Evolutionary conservation across 78 protist genomes (phyloP).

Genomic region (Tieghemostelium lacteum): DNA sequence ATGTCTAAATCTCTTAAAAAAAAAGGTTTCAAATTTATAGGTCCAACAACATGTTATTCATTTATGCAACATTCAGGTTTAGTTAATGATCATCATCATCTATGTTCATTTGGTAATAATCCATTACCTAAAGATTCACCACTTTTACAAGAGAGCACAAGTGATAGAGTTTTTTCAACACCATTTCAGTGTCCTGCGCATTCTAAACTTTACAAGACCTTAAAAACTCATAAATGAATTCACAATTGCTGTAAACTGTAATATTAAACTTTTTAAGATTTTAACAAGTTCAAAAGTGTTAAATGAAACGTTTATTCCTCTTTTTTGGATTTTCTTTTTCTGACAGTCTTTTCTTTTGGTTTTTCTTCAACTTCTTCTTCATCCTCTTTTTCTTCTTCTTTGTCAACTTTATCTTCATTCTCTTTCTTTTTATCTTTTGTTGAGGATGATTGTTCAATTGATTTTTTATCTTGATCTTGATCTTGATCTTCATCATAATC

Average conservation of each 20-base stretch:
- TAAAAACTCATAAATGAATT: too few species aligned
- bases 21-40: constrained; percentile 49
- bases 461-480: background rate
- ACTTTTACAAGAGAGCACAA: too few species aligned
- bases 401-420: background rate
- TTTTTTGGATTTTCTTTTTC: constrained; percentile 35
- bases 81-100: constrained; percentile 30
- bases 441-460: background rate
- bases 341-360: background rate
- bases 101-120: too few species aligned
- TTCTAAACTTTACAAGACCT: too few species aligned
- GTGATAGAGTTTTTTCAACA: too few species aligned
- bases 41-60: constrained; percentile 62
- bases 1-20: constrained; percentile 36
- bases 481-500: constrained; percentile 25
- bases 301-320: background rate
- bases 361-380: background rate
- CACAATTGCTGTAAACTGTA: too few species aligned
- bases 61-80: constrained; percentile 64
- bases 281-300: too few species aligned
- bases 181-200: too few species aligned
- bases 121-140: too few species aligned
- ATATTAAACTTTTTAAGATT: too few species aligned
- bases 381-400: background rate
- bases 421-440: background rate